These are phyloP conservation scores for Monilinia aucupariae DNA, from an alignment of 2,329 filamentous ascomycete genomes.

Conservation along the genomic window DNA sequence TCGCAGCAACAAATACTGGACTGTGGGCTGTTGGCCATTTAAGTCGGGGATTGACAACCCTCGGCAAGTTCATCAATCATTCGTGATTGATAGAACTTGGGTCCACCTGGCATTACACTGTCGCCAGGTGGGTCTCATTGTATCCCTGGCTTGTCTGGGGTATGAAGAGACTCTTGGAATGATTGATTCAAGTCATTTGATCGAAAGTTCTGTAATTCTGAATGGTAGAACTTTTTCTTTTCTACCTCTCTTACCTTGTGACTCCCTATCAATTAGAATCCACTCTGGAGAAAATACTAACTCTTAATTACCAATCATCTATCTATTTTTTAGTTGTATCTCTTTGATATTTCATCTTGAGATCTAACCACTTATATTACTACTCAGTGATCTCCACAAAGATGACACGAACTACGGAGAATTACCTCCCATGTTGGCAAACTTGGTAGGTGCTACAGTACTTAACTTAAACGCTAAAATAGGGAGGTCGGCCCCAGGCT, in stretches of 20 bases:
- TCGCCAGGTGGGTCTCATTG: constrained; percentile 1
- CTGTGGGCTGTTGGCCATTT: neutral
- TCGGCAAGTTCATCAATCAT: neutral
- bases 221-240: too few species aligned
- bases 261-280: too few species aligned
- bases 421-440: neutral
- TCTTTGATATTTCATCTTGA: too few species aligned
- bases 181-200: neutral
- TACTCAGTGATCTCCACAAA: too few species aligned
- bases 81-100: neutral
- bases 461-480: neutral
- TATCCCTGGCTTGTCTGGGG: constrained; percentile 5
- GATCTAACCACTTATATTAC: too few species aligned
- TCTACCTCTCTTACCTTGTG: too few species aligned
- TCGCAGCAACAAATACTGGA: neutral
- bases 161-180: neutral
- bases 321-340: too few species aligned
- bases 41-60: neutral
- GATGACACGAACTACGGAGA: too few species aligned
- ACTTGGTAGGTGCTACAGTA: neutral
- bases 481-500: neutral
- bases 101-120: neutral
- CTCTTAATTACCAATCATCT: too few species aligned
- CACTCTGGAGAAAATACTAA: too few species aligned
- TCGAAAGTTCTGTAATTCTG: neutral